Evolutionary conservation across 1,284 basidiomycete genomes (phyloP), one percentile per base, ranked within the genome.

Genomic region (Fomitopsis palustris): DNA sequence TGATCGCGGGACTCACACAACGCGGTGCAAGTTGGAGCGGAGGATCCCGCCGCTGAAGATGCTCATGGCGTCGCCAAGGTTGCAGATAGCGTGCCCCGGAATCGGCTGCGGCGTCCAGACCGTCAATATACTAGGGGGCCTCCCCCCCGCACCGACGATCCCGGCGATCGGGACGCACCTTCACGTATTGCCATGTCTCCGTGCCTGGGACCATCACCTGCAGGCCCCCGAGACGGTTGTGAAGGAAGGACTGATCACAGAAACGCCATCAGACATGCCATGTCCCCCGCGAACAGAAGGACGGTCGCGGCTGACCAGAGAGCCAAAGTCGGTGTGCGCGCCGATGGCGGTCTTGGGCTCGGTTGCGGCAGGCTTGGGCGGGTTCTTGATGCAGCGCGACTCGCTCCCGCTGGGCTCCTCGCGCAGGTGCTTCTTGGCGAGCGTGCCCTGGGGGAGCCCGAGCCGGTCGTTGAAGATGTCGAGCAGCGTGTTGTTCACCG

Each of bases 221-320:
- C 5, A 92, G 73, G 0, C 89, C 89, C 3, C 88, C 88, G 0
- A 91, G 79, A 16, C 81, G 80, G 69, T 90, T 90, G 70, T 87
- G 85, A 54, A 89, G 73, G 72, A 88, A 84, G 0, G 85, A 84
- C 81, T 86, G 62, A 27, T 27, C 21, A 33, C 31, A 23, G 23
- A 25, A 12, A 29, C 29, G 25, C 19, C 42, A 47, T 47, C 45
- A 47, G 45, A 27, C 7, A 29, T 47, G 41, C 41, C 19, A 12
- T 43, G 29, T 5, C 25, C 27, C 16, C 27, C 27, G 27, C 45
- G 14, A 29, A 21, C 17, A n/a, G 14, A 47, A n/a, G 21, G 25
- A 29, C 25, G 16, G 7, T 27, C 27, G 14, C 45, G 16, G 58
- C 58, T 51, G 19, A 71, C 70, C 64, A 69, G 60, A 31, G 72